A percentile compares a stretch with the other conserved stretches of the same genome.
Conservation (phyloP, 345 rosid species). For the Aquilaria sinensis region DNA sequence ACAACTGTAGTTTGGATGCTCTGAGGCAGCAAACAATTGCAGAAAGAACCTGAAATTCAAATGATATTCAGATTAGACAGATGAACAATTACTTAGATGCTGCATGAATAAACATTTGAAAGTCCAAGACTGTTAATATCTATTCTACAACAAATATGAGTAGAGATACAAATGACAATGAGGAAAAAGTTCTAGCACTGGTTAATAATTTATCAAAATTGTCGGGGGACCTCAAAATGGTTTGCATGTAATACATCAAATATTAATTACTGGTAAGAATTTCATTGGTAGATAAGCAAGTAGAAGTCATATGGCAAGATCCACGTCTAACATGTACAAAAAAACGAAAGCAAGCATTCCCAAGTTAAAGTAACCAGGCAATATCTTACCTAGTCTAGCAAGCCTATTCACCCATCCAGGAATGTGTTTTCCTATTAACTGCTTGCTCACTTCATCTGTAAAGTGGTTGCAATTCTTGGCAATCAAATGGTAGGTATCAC, state of each 20-base stretch:
- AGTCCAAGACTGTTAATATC: no score
- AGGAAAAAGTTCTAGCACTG: no score
- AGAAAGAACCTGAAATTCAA: constrained; percentile 77
- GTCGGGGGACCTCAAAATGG: no score
- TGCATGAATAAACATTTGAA: no score
- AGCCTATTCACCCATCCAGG: constrained; percentile 97
- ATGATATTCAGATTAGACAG: constrained; percentile 13
- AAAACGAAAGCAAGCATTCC: neutral
- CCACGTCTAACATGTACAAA: neutral
- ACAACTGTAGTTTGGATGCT: constrained; percentile 66
- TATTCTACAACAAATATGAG: no score
- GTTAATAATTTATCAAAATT: no score
- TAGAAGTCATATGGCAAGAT: no score
- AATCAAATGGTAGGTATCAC: constrained; percentile 90
- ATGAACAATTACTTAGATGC: neutral
- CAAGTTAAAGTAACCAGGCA: no score
- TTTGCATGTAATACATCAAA: no score
- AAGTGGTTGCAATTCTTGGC: constrained; percentile 99
- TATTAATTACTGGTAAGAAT: no score
- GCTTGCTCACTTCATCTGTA: constrained; percentile 65
- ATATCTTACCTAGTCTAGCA: constrained; percentile 70
- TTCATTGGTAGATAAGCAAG: no score
- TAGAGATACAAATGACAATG: no score
- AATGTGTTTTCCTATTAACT: constrained; percentile 71
- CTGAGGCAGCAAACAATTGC: constrained; percentile 88